phyloP scores from a whole-genome alignment of 352 stramenopile genomes.

The Pythium sp. region DNA sequence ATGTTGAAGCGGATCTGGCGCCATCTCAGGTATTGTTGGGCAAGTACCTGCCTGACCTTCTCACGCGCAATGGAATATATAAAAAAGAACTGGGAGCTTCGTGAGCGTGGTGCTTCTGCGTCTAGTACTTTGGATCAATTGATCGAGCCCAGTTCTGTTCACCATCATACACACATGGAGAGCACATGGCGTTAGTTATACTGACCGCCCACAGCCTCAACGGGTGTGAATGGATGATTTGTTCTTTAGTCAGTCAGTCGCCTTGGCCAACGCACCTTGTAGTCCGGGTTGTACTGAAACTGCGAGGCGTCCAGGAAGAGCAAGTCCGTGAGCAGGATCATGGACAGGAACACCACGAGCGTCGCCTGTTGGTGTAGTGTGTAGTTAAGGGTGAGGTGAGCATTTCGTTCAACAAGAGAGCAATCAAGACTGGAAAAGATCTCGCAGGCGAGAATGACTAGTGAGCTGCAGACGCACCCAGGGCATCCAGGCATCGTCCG shows the following conservation, averaged over 20 bases:
- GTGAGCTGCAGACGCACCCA: constrained; percentile 43
- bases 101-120: neutral
- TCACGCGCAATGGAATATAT: constrained; percentile 1
- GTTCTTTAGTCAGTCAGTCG: neutral
- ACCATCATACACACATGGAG: neutral
- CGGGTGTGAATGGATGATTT: neutral
- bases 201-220: neutral
- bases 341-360: constrained; percentile 70
- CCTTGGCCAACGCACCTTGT: constrained; percentile 53
- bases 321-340: constrained; percentile 70
- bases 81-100: constrained; percentile 1
- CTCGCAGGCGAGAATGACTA: neutral
- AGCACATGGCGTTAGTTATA: neutral
- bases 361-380: constrained; percentile 36
- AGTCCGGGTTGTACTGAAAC: constrained; percentile 84
- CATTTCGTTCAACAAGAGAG: neutral
- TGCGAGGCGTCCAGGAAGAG: constrained; percentile 69
- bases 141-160: constrained; percentile 71
- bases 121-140: constrained; percentile 75
- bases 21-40: neutral
- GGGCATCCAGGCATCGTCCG: constrained; percentile 74
- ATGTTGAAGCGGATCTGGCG: neutral
- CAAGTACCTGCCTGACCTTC: neutral
- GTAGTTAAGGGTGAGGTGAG: neutral
- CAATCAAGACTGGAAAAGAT: constrained; percentile 7